Percentiles rank a stretch among this genome's conserved stretches.
phyloP scores from a whole-genome alignment of 192 early-diverging fungal species.

The Gonapodya prolifera region DNA sequence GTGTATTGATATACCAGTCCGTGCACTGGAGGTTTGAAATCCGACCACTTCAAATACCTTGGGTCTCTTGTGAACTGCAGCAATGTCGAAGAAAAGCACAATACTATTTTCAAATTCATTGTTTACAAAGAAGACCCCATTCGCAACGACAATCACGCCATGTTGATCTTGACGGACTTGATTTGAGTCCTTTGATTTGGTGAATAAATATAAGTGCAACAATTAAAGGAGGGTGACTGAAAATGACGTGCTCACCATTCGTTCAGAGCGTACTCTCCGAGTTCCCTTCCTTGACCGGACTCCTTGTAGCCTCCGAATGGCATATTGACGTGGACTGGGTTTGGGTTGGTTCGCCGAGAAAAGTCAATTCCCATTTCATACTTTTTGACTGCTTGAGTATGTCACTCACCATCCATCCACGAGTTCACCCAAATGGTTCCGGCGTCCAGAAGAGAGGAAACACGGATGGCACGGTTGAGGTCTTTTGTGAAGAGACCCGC shows the following conservation, averaged over 20 bases:
- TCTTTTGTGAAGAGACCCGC: slow-evolving; percentile 3
- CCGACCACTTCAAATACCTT: no score
- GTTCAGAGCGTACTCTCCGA: slow-evolving; percentile 36
- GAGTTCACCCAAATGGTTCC: slow-evolving; percentile 70
- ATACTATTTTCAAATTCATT: no score
- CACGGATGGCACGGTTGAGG: slow-evolving; percentile 5
- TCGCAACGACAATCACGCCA: neutral
- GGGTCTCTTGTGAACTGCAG: no score
- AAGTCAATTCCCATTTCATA: neutral
- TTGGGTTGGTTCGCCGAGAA: neutral
- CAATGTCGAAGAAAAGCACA: no score
- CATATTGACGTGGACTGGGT: slow-evolving; percentile 2
- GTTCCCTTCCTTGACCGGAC: slow-evolving; percentile 49
- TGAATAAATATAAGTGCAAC: neutral
- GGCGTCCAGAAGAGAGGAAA: slow-evolving; percentile 1
- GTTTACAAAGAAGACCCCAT: no score
- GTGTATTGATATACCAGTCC: no score
- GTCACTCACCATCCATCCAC: neutral
- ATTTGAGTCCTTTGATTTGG: neutral
- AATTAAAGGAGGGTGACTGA: neutral
- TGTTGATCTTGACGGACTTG: slow-evolving; percentile 4
- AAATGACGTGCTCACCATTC: slow-evolving; percentile 14
- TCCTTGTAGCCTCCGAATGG: slow-evolving; percentile 67
- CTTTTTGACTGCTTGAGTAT: neutral
- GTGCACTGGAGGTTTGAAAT: no score